Evolutionary conservation across 768 basidiomycete species (phyloP).

Genomic region (Kockovaella imperatae): DNA sequence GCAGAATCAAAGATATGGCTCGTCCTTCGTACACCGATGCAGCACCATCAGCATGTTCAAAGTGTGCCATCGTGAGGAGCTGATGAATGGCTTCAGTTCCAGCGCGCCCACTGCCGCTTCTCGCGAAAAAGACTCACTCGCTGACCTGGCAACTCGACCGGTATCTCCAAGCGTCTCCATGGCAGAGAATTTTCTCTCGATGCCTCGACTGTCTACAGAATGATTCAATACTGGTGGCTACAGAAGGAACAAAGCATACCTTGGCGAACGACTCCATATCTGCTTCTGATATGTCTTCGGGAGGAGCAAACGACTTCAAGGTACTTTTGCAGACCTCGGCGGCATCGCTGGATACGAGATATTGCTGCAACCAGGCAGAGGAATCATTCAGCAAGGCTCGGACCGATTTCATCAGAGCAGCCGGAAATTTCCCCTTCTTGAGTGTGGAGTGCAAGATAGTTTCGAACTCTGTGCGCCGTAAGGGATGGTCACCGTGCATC

Average conservation of each 20-base stretch:
- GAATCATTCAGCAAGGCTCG: background rate
- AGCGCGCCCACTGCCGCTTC: too few species aligned
- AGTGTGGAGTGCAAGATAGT: background rate
- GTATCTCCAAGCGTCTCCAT: constrained; percentile 73
- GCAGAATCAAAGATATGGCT: constrained; percentile 63
- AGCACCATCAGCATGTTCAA: constrained; percentile 33
- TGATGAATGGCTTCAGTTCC: too few species aligned
- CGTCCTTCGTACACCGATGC: constrained; percentile 71
- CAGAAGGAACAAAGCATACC: background rate
- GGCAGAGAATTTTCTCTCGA: too few species aligned
- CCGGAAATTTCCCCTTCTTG: background rate
- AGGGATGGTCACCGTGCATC: background rate
- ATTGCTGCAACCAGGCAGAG: background rate
- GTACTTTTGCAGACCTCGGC: too few species aligned
- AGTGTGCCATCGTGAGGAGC: constrained; percentile 48
- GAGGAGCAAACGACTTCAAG: too few species aligned
- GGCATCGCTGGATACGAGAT: background rate
- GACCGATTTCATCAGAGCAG: constrained; percentile 10
- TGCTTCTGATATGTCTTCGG: too few species aligned
- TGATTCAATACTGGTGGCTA: background rate
- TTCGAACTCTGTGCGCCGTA: constrained; percentile 1
- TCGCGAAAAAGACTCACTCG: constrained; percentile 52
- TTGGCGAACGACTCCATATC: too few species aligned
- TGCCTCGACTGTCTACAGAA: background rate
- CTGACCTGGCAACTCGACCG: constrained; percentile 75